Conservation (phyloP, 352 stramenopile species). For the Globisporangium cystogenes region DNA sequence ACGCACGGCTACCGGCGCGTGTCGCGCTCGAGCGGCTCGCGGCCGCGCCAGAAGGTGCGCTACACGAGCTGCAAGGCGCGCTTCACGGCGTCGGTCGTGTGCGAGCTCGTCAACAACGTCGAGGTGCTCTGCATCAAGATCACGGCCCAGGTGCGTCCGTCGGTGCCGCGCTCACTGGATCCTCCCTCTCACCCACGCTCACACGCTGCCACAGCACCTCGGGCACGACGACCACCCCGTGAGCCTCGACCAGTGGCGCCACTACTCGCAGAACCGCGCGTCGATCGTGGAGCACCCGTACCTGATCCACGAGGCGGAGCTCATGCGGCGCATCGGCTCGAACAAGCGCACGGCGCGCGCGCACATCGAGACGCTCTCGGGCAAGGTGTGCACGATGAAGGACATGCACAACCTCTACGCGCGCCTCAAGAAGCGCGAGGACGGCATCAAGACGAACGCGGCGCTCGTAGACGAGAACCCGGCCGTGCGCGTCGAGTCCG, state of each 20-base stretch:
- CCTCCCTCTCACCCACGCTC: background rate
- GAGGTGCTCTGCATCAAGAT: slow-evolving; percentile 65
- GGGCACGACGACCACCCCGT: slow-evolving; percentile 64
- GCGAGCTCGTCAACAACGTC: slow-evolving; percentile 41
- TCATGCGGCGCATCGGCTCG: slow-evolving; percentile 62
- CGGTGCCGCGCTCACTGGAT: too few species aligned
- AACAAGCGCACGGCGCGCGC: slow-evolving; percentile 57
- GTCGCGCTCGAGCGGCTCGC: slow-evolving; percentile 54
- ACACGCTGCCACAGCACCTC: slow-evolving; percentile 25
- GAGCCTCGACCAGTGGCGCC: slow-evolving; percentile 60
- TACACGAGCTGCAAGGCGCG: slow-evolving; percentile 62
- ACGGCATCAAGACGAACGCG: slow-evolving; percentile 40
- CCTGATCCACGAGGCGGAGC: slow-evolving; percentile 61
- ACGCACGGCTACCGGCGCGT: slow-evolving; percentile 68
- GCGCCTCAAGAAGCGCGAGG: slow-evolving; percentile 54
- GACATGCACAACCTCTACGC: slow-evolving; percentile 78
- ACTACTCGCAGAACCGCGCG: slow-evolving; percentile 77
- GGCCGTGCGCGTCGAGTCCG: slow-evolving; percentile 33
- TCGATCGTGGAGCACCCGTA: slow-evolving; percentile 67
- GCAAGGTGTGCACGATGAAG: slow-evolving; percentile 74
- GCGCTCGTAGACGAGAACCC: slow-evolving; percentile 18
- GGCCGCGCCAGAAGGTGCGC: slow-evolving; percentile 58
- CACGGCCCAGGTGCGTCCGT: slow-evolving; percentile 19
- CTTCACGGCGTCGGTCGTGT: slow-evolving; percentile 59
- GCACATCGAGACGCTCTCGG: slow-evolving; percentile 60